Evolutionary conservation across 495 filamentous ascomycete species (phyloP).

Genomic region (Penicillium soppii): DNA sequence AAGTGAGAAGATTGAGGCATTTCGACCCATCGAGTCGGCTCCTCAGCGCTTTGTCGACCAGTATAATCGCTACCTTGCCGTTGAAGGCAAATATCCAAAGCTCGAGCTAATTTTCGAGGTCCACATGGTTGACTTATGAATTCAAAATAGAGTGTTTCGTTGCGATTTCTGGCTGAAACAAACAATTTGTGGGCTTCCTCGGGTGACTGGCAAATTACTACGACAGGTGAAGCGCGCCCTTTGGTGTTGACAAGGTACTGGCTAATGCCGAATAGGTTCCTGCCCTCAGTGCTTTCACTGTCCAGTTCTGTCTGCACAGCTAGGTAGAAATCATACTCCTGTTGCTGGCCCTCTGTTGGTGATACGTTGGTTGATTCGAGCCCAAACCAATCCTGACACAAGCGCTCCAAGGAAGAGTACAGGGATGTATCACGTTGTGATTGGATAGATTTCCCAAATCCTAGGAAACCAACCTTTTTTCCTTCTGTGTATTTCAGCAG

Average conservation of each 20-base stretch:
- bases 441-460: conserved; percentile 14
- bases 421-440: conserved; percentile 19
- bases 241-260: neutral
- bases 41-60: neutral
- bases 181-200: conserved; percentile 30
- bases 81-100: conserved; percentile 26
- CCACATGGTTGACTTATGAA: conserved; percentile 37
- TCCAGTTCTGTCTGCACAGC: conserved; percentile 25
- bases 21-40: conserved; percentile 26
- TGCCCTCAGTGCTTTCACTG: conserved; percentile 6
- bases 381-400: conserved; percentile 26
- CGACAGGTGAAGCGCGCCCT: conserved; percentile 8
- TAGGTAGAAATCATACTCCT: conserved; percentile 23
- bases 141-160: conserved; percentile 11
- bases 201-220: conserved; percentile 32
- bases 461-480: conserved; percentile 21
- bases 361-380: conserved; percentile 14
- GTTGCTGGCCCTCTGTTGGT: neutral
- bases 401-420: conserved; percentile 16
- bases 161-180: conserved; percentile 12
- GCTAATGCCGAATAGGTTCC: conserved; percentile 10
- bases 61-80: conserved; percentile 7
- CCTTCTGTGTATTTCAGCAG: conserved; percentile 7
- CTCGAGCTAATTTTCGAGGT: conserved; percentile 25
- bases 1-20: conserved; percentile 17